Base-by-base conservation (phyloP, 2,329 filamentous ascomycete species). In the Fusarium keratoplasticum region DNA sequence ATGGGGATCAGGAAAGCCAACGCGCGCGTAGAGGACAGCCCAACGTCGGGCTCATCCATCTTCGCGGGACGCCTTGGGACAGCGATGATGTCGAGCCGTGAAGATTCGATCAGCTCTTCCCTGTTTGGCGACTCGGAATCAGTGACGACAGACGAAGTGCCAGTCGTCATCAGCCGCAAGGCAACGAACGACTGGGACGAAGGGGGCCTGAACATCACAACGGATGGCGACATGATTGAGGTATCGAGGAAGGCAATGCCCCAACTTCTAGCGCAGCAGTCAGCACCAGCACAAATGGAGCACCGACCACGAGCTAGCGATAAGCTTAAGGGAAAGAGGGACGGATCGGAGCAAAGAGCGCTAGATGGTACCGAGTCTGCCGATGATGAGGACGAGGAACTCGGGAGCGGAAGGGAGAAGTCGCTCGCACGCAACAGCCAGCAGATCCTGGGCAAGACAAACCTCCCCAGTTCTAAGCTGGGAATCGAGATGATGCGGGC, bases 401-500 rank as follows among this genome's bases (percentile, higher is more conserved):
- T 97, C 6, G 95, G 94, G 9, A 87, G 78, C 1, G 77, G 76
- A 2, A 76, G 80, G 29, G 82, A 84, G 10, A 82, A 82, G 84
- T 83, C 93, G 82, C 81, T 85, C 44, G 86, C 89, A 40, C 86
- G 82, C 27, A 79, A 80, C 64, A 83, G 81, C 76, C 83, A 83
- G 63, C 79, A 82, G 11, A 68, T 80, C 61, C 73, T 78, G 40
- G 79, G 84, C 68, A 91, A 91, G 73, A 83, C 85, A 18, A 86
- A 87, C 40, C 87, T 94, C 27, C 92, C 93, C 14, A 94, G 93
- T 63, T 98, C 95, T 1, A 98, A 98, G 82, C 89, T 98, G 2
- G 95, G 95, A 2, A 96, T 95, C 59, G 96, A 98, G 82, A 98
- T 98, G 96, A 96, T 98, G 94, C 91, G 96, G 57, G 97, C 96